Evolutionary conservation across 2,329 filamentous ascomycete genomes (phyloP).

Genomic region (Exutisphaerella laricina): DNA sequence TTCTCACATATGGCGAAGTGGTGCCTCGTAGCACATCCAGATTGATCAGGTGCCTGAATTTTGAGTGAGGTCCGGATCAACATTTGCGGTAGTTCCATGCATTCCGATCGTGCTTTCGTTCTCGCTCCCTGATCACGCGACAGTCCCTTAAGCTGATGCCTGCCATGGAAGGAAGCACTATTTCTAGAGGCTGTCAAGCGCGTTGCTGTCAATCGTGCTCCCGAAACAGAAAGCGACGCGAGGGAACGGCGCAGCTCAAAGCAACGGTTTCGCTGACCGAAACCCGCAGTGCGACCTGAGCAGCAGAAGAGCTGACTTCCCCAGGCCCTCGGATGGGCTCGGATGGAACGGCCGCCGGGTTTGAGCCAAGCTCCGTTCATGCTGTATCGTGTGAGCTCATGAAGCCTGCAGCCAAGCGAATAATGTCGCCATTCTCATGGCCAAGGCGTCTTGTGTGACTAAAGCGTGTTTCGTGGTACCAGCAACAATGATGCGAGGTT

Average conservation of each 20-base stretch:
- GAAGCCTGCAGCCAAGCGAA: conserved; percentile 2
- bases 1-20: no score
- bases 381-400: background rate
- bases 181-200: background rate
- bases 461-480: no score
- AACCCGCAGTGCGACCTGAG: no score
- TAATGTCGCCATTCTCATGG: conserved; percentile 1
- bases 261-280: conserved; percentile 1
- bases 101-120: background rate
- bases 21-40: no score
- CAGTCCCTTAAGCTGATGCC: background rate
- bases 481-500: background rate
- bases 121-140: background rate
- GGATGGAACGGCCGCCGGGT: background rate
- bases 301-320: background rate
- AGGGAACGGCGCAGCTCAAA: background rate
- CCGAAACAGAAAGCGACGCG: background rate
- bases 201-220: background rate
- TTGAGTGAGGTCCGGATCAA: no score
- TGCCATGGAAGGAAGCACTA: background rate
- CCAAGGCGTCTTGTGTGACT: background rate
- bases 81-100: no score
- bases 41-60: no score
- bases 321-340: background rate
- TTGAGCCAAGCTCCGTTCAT: background rate